phyloP scores from a whole-genome alignment of 179 eudicot genomes.

The Beta lomatogona region DNA sequence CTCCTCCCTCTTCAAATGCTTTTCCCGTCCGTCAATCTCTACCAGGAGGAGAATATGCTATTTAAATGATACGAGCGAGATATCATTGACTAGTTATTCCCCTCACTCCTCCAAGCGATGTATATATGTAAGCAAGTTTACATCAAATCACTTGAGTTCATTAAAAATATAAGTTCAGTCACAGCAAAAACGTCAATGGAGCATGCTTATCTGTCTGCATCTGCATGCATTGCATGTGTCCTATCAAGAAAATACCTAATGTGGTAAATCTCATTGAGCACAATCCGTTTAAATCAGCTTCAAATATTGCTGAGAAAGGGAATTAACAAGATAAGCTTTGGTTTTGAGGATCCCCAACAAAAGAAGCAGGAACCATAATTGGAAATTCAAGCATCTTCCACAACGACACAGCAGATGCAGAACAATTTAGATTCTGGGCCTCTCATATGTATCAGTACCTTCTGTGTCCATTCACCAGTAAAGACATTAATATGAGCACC shows the following conservation, averaged over 20 bases:
- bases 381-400: slow-evolving; percentile 11
- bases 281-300: not conserved
- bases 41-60: not conserved
- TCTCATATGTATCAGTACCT: slow-evolving; percentile 46
- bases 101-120: slow-evolving; percentile 2
- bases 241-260: not conserved
- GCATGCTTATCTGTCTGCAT: not conserved
- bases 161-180: not conserved
- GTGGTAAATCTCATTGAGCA: not conserved
- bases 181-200: slow-evolving; percentile 8
- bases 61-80: not conserved
- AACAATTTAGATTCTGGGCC: slow-evolving; percentile 2
- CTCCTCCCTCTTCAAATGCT: not conserved
- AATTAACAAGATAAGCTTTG: not conserved
- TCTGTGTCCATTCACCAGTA: slow-evolving; percentile 99
- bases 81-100: not conserved
- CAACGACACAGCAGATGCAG: not conserved
- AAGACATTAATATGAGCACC: slow-evolving; percentile 98
- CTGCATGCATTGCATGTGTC: not conserved
- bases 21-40: not conserved
- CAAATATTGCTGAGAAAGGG: not conserved
- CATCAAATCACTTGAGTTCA: not conserved
- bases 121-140: not conserved
- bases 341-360: not conserved
- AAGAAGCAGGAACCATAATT: not conserved